Percentiles rank a stretch among this genome's conserved stretches.
Evolutionary conservation across 2,329 filamentous ascomycete genomes (phyloP).

Genomic region (Claviceps maximensis): DNA sequence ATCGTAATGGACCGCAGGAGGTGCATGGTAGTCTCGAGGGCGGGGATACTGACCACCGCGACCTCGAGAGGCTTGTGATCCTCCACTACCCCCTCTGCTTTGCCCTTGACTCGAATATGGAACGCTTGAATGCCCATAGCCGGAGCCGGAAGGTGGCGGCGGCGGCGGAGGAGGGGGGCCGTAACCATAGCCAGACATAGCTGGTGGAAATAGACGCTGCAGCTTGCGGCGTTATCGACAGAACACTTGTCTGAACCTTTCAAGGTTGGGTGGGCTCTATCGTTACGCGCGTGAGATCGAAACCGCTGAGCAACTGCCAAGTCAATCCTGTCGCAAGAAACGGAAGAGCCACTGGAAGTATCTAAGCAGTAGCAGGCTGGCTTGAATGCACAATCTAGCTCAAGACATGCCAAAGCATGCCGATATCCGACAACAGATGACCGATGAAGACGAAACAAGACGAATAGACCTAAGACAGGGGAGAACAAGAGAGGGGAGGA

Average conservation of each 20-base stretch:
- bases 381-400: not conserved
- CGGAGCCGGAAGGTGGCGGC: constrained; percentile 20
- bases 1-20: constrained; percentile 26
- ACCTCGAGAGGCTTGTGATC: constrained; percentile 22
- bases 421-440: not conserved
- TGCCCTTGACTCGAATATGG: constrained; percentile 25
- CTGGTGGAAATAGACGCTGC: not conserved
- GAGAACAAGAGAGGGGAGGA: not conserved
- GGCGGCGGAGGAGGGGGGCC: constrained; percentile 31
- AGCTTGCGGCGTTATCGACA: constrained; percentile 6
- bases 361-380: not conserved
- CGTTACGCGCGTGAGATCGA: not conserved
- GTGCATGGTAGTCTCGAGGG: constrained; percentile 28
- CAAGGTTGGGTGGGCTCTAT: not conserved
- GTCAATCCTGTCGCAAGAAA: not conserved
- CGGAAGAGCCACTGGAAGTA: not conserved
- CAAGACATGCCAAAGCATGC: not conserved
- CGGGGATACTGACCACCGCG: constrained; percentile 26
- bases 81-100: constrained; percentile 26
- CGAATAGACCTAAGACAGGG: not conserved
- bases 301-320: not conserved
- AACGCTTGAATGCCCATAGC: constrained; percentile 26
- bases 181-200: constrained; percentile 40
- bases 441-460: not conserved
- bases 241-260: constrained; percentile 10